Evolutionary conservation across 768 basidiomycete species (phyloP), one percentile per base, ranked within the genome.

Genomic region (Hygrocybe punicea): DNA sequence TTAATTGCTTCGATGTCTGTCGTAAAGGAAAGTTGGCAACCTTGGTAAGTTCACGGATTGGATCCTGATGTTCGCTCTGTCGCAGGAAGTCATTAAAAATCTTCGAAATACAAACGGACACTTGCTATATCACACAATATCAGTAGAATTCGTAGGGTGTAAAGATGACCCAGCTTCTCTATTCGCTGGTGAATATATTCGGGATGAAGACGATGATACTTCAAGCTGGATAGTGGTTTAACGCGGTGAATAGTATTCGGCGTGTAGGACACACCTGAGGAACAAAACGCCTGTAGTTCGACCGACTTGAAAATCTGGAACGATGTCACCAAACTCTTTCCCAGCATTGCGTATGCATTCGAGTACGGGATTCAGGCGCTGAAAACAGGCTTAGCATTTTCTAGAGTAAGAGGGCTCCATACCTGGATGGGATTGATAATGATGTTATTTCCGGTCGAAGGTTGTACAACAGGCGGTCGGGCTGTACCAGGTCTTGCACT

Each of bases 121-220:
- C 92, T 66, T 64, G 94, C 96, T 51, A 96, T 83, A 73, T 99
- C 97, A 67, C 91, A 98, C 62, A 94, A 77, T 46, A 98, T 80
- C 21, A 99, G 81, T 29, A 98, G 76, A 55, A 99, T 82, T 47
- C 97, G 77, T 14, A 98, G 79, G 58, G 81, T 89, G 70, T 93
- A 98, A 2, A 84, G 82, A 35, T 80, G 81, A 3, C 87, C 90
- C 17, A 99, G 83, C 62, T 85, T 87, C 64, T 93, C 89, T 57
- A 99, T 93, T 11, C 97, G 86, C 51, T 82, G 81, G 69, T 93
- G 91, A 56, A 99, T 87, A 69, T 99, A 99, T 71, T 98, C 97
- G 13, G 97, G 97, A 70, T 98, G 97, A 13, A 99, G 81, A 51
- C 95, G 89, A 65, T 98, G 95, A 63, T 98, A 98, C 65, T 85